phyloP scores from a whole-genome alignment of 345 rosid species.

The Trapa incisa region DNA sequence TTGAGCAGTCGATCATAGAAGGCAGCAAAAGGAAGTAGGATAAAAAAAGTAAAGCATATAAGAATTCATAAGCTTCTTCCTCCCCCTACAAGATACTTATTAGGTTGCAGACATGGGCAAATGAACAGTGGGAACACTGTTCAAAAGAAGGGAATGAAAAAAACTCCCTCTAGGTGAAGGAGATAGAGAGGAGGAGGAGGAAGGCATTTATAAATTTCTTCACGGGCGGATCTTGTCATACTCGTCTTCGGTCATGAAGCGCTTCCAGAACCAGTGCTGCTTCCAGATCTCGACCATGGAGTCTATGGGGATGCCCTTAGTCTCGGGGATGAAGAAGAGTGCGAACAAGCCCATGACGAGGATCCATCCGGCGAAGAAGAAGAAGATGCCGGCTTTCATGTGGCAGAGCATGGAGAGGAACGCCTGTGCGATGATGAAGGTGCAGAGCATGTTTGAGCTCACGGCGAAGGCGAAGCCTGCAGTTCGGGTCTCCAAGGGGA shows the following conservation, averaged over 20 bases:
- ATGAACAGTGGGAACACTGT: no score
- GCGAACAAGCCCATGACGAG: constrained; percentile 49
- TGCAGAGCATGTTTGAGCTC: constrained; percentile 10
- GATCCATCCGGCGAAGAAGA: constrained; percentile 62
- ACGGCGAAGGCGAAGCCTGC: constrained; percentile 10
- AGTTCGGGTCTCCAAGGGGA: constrained; percentile 11
- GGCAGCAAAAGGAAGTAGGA: no score
- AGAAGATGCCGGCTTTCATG: constrained; percentile 44
- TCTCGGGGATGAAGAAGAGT: constrained; percentile 51
- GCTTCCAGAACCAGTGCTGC: constrained; percentile 33
- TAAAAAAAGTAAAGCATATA: no score
- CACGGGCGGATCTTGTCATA: neutral
- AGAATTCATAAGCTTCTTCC: no score
- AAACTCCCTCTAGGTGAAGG: no score
- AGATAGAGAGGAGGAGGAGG: no score
- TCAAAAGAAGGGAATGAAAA: no score
- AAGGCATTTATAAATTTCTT: no score
- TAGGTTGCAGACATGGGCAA: no score
- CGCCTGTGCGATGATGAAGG: constrained; percentile 12
- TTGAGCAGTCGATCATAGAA: no score
- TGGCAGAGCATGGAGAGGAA: constrained; percentile 24
- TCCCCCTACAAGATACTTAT: no score
- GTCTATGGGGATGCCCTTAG: constrained; percentile 50
- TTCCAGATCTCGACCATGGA: constrained; percentile 56
- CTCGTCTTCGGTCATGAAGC: constrained; percentile 15